Base-by-base conservation (phyloP, 1,284 basidiomycete species). In the Irpex sp. region DNA sequence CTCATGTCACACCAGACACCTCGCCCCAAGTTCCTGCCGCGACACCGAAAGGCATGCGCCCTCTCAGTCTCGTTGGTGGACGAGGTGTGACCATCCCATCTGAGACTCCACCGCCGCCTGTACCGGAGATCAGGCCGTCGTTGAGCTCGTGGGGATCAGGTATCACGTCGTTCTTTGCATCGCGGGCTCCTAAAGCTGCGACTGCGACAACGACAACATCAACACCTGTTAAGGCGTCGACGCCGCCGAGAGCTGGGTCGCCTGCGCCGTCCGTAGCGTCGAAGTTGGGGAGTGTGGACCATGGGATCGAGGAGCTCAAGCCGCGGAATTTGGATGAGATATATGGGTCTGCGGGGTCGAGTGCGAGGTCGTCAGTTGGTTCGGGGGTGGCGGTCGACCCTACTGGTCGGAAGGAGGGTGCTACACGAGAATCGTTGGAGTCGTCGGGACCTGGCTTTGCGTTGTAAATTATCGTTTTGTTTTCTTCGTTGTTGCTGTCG, bases 111-210 rank as follows among this genome's bases (percentile, higher is more conserved):
- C 70, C 59, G 65, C 72, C 55, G 67, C 70, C 14, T 68, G 21
- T 23, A 19, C 58, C 72, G 58, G 70, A 75, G 60, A 69, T 74
- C 63, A 73, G 76, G 68, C 69, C 77, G 63, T 70, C 76, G 36
- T 37, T 78, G 66, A 69, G 76, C 28, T 68, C 79, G 16, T 85
- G 87, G 80, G 80, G 88, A 51, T 74, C 79, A 14, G 83, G 84
- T 18, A 77, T 90, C 63, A 84, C 88, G 12, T 85, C 86, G 1
- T 85, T 90, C 69, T 80, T 82, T 73, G 70, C 80, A 16, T 72
- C 66, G 48, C 73, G 78, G 5, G 65, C 78, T 6, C 58, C 73
- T 5, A 73, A 79, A 18, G 71, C 79, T 56, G 77, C 80, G 7
- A 58, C 64, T 14, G 14, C 0, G 33, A 7, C n/a, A 16, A 18